Evolutionary conservation across 228 moss, liverwort and hornwort genomes (phyloP).

Genomic region (Sphagnum magellanicum): DNA sequence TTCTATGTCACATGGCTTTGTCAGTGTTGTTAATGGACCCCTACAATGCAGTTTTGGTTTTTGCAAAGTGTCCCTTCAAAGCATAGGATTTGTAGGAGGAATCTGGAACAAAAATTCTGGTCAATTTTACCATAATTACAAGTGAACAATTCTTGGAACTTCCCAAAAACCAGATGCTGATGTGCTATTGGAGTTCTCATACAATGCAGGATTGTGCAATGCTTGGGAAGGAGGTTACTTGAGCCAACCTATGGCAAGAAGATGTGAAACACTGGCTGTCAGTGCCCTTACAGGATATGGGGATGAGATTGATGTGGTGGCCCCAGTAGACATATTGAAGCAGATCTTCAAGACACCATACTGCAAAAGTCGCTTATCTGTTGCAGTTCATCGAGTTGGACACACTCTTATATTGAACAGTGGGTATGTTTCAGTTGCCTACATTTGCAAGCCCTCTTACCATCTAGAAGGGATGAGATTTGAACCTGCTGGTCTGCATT

Average conservation of each 20-base stretch:
- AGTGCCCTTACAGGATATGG: slow-evolving; percentile 84
- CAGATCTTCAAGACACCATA: slow-evolving; percentile 96
- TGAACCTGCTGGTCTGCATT: background rate
- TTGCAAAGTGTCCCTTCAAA: no score
- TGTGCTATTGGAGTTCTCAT: slow-evolving; percentile 2
- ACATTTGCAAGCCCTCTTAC: no score
- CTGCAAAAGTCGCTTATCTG: slow-evolving; percentile 88
- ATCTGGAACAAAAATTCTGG: no score
- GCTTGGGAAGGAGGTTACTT: slow-evolving; percentile 87
- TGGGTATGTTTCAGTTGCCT: slow-evolving; percentile 43
- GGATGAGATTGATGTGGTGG: slow-evolving; percentile 93
- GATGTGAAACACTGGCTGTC: slow-evolving; percentile 86
- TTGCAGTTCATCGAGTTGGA: slow-evolving; percentile 96
- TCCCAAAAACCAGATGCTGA: no score
- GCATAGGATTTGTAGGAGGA: no score
- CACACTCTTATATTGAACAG: slow-evolving; percentile 86
- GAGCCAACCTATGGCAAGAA: slow-evolving; percentile 89
- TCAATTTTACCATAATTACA: no score
- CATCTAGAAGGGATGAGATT: background rate
- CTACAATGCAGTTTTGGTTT: no score
- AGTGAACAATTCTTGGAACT: no score
- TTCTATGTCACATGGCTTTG: no score
- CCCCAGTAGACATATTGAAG: slow-evolving; percentile 88
- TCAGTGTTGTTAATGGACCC: no score
- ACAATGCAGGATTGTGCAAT: slow-evolving; percentile 60